Base-by-base conservation (phyloP, 1,284 basidiomycete genomes). In the Apiotrichum sp. region DNA sequence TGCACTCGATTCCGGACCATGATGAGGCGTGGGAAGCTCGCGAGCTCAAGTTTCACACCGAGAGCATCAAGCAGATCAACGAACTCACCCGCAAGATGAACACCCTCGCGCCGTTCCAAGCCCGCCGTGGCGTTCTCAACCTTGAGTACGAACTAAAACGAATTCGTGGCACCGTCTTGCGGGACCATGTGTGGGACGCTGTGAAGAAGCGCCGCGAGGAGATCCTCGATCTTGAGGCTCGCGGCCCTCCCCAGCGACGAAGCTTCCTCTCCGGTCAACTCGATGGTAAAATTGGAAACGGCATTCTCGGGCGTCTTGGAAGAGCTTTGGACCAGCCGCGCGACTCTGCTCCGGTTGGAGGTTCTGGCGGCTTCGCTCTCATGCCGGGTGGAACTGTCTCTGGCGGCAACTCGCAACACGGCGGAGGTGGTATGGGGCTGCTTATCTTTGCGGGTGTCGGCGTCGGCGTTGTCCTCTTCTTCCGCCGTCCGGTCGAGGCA, bases 81-180 rank as follows among this genome's bases (percentile, higher is more conserved):
- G 78, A 82, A 9, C 76, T 86, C 6, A 84, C 90, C 36, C 78
- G 87, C 51, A 84, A 86, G 73, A 88, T 89, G 75, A 92, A 93
- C 67, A 84, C 82, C 9, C 73, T 87, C 41, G 89, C 89, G 9
- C 89, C 88, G 3, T 86, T 86, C 63, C 78, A 83, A 10, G 87
- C 86, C 22, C 80, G 88, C 14, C 77, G 86, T 44, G 76, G 82
- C 4, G 81, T 86, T 53, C 79, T 87, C 58, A 75, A 77, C 38
- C 79, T 81, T 22, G 77, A 79, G 9, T 74, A 70, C 16, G 88
- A 91, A 73, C 75, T 91, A 11, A 79, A 79, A 62, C 78, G 74
- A 59, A 70, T 82, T 53, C 85, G 84, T 66, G 76, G 78, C 34
- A 80, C 80, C 2, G 78, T 80, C 3, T 51, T 75, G 33, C 64